phyloP scores from a whole-genome alignment of 192 early-diverging fungal genomes.

The Backusella parvicylindrica region DNA sequence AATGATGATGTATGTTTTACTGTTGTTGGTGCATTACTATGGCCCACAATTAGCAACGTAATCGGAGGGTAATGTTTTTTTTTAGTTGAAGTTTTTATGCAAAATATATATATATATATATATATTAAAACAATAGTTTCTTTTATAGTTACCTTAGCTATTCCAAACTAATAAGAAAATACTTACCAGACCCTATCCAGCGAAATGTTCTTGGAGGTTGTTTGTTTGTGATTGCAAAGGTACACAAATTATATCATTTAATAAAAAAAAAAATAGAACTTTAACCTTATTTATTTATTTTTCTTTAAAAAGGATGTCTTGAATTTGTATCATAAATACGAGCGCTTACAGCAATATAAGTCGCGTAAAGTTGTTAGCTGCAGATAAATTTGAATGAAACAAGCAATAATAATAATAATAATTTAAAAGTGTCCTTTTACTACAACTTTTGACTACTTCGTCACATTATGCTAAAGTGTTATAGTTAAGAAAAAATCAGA shows the following conservation, averaged over 20 bases:
- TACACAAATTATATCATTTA: conserved; percentile 6
- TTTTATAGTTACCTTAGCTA: conserved; percentile 5
- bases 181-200: conserved; percentile 31
- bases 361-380: not conserved
- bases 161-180: conserved; percentile 8
- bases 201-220: conserved; percentile 31
- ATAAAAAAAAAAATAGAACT: not conserved
- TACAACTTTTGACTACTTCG: no score
- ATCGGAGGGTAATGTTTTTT: conserved; percentile 28
- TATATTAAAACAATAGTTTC: not conserved
- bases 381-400: not conserved
- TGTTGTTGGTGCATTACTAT: conserved; percentile 60
- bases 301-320: not conserved
- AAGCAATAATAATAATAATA: not conserved
- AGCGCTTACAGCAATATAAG: not conserved
- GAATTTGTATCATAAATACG: not conserved
- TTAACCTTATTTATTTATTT: not conserved
- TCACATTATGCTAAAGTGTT: no score
- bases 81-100: no score
- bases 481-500: no score
- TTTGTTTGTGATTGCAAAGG: conserved; percentile 30
- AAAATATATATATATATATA: not conserved
- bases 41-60: conserved; percentile 61
- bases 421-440: no score
- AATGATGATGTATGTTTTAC: conserved; percentile 43